Base-by-base conservation (phyloP, 1,139 yeast species). In the Debaryomyces psychrophilus region DNA sequence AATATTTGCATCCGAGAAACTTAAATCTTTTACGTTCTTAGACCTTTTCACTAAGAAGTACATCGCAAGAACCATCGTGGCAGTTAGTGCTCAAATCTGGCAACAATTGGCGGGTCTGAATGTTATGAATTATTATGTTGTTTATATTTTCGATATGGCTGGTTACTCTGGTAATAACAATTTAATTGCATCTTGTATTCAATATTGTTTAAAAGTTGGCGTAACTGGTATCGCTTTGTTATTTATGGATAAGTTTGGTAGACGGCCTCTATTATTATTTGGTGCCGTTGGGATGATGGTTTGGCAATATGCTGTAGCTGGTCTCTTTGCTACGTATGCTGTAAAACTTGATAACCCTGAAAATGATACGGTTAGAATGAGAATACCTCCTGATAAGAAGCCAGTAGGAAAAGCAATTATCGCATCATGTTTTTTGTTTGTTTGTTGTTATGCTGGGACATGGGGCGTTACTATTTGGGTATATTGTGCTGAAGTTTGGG, bases 381-480 rank as follows among this genome's bases (percentile, higher is more conserved):
- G 12, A 11, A 27, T 27, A 2, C 31, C 15, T n/a, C n/a, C 5
- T 3, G 31, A 69, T 73, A 48, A 48, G 53, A 25, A 76, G 75
- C 47, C 79, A 79, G 2, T 53, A 51, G 2, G 37, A 41, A 67
- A 64, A 45, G 82, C 68, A 44, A 77, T 76, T 37, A 73, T 79
- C 57, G 83, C 82, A 3, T 73, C 77, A 60, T 73, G 78, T 45
- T 77, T 76, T 62, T 61, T 77, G 56, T 77, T 76, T 54, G 79
- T 77, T 15, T 60, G 66, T 44, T 65, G 77, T 23, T 78, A 74
- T 54, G 79, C 81, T 11, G 60, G 69, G 31, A 67, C 79, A 8
- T 81, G 84, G 84, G 82, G 81, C 52, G 76, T 75, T 28, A 71
- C 74, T 56, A 73, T 71, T 54, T 78, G 82, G 82, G 67, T 77